These are phyloP conservation scores for Cladophialophora carrionii DNA, from an alignment of 2,329 filamentous ascomycete genomes.

Conservation along the genomic window DNA sequence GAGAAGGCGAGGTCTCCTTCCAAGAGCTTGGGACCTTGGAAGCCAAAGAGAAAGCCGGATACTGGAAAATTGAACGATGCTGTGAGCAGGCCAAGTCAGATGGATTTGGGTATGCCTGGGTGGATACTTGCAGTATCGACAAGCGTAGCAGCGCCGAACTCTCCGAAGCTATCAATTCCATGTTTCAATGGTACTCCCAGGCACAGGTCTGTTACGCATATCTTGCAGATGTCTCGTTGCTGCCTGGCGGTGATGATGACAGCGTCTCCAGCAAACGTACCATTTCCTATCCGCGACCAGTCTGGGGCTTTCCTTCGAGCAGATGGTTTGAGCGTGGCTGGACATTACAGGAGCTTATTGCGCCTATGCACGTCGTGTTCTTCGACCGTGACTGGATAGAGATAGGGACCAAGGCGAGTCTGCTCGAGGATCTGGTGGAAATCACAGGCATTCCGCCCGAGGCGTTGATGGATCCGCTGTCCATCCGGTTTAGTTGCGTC, in stretches of 20 bases:
- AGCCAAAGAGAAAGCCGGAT: slow-evolving; percentile 2
- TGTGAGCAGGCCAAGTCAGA: slow-evolving; percentile 10
- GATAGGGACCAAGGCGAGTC: background rate
- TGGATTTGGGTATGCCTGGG: slow-evolving; percentile 34
- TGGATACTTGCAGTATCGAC: slow-evolving; percentile 39
- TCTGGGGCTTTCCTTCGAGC: background rate
- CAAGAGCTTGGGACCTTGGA: slow-evolving; percentile 18
- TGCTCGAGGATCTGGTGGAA: background rate
- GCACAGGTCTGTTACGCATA: slow-evolving; percentile 30
- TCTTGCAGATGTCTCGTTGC: slow-evolving; percentile 24
- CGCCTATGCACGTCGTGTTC: slow-evolving; percentile 1
- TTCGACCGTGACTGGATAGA: background rate
- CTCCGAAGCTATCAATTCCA: slow-evolving; percentile 31
- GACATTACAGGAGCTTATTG: slow-evolving; percentile 1
- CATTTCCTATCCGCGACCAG: background rate
- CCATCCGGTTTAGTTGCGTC: background rate
- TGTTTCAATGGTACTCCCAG: slow-evolving; percentile 30
- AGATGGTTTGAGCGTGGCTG: slow-evolving; percentile 2
- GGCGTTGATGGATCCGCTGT: background rate
- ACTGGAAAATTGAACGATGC: slow-evolving; percentile 13
- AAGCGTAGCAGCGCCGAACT: slow-evolving; percentile 37
- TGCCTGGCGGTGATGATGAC: background rate
- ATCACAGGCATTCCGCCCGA: background rate
- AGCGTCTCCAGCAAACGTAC: background rate
- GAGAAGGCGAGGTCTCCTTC: slow-evolving; percentile 27